Conservation (phyloP, 106 monocot genomes). For the Phalaenopsis aphrodite region DNA sequence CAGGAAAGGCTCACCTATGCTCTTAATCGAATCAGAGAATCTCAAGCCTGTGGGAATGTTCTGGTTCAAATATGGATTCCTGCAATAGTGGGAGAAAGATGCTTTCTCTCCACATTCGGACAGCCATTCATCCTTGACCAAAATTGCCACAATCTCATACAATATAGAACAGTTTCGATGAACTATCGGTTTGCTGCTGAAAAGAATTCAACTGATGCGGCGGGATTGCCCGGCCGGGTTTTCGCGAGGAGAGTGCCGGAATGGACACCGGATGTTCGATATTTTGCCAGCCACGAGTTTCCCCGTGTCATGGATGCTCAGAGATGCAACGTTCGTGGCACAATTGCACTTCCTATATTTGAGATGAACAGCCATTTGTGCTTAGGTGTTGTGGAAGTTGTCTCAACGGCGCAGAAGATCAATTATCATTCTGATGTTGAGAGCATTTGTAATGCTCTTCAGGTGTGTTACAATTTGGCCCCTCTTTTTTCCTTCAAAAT, state of each 20-base stretch:
- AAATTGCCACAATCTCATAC: conserved; percentile 32
- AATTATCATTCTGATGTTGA: conserved; percentile 66
- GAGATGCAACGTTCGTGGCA: conserved; percentile 39
- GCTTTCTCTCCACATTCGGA: conserved; percentile 53
- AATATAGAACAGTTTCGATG: conserved; percentile 50
- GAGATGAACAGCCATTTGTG: conserved; percentile 36
- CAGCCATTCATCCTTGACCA: conserved; percentile 63
- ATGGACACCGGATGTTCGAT: conserved; percentile 87
- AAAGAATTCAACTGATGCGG: conserved; percentile 28
- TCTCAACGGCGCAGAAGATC: conserved; percentile 55
- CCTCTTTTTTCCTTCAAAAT: too few relatives aligned
- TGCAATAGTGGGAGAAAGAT: conserved; percentile 22
- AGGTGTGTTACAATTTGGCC: conserved; percentile 30
- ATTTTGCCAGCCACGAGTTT: conserved; percentile 61
- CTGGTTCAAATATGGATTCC: conserved; percentile 84
- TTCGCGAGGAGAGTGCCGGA: conserved; percentile 75
- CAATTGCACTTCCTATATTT: conserved; percentile 71
- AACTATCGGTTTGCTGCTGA: conserved; percentile 59
- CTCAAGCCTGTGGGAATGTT: conserved; percentile 28
- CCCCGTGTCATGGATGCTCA: conserved; percentile 56
- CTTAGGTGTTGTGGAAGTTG: conserved; percentile 85
- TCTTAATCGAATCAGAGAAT: conserved; percentile 32
- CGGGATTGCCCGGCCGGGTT: conserved; percentile 79
- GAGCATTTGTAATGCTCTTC: conserved; percentile 73
- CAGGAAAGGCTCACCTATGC: conserved; percentile 25